A percentile compares a stretch with the other conserved stretches of the same genome.
Conservation (phyloP, 768 basidiomycete genomes). For the Rhodotorula kratochvilovae region DNA sequence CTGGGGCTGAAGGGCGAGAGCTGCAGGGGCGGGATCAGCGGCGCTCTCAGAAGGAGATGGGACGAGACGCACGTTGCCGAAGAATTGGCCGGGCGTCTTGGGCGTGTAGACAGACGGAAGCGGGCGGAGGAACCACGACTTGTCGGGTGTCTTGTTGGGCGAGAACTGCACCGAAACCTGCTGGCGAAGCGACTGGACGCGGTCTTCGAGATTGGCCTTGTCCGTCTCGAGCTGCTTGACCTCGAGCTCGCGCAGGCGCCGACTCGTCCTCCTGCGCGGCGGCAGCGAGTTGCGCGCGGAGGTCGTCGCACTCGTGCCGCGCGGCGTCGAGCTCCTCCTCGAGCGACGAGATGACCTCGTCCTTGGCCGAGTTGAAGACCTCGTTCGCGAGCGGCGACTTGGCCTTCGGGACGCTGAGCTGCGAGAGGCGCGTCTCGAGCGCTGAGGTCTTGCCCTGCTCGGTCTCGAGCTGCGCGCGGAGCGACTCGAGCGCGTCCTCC, state of each 20-base stretch:
- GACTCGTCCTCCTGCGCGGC: constrained; percentile 60
- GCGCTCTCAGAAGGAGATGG: not conserved
- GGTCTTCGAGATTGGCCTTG: constrained; percentile 68
- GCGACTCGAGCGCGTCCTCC: constrained; percentile 20
- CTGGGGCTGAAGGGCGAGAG: constrained; percentile 36
- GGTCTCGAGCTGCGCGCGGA: constrained; percentile 16
- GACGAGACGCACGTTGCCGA: constrained; percentile 33
- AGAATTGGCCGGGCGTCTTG: constrained; percentile 39
- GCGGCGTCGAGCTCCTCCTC: constrained; percentile 74
- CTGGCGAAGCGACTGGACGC: constrained; percentile 52
- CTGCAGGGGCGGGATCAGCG: constrained; percentile 50
- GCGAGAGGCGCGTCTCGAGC: constrained; percentile 30
- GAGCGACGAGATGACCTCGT: constrained; percentile 46
- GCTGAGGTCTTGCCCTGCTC: constrained; percentile 25
- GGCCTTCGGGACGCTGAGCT: constrained; percentile 33
- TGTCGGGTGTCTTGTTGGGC: constrained; percentile 32
- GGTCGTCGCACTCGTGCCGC: constrained; percentile 65
- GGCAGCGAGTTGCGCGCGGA: constrained; percentile 64
- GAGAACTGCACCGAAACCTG: constrained; percentile 34
- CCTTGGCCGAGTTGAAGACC: constrained; percentile 20
- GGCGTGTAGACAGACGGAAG: constrained; percentile 40
- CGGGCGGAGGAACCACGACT: constrained; percentile 35
- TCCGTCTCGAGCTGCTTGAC: constrained; percentile 72
- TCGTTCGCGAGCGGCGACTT: constrained; percentile 34
- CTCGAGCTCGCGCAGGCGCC: constrained; percentile 61